Evolutionary conservation across 306 rosid genomes (phyloP), one percentile per base, ranked within the genome.

Genomic region (Casuarina equisetifolia): DNA sequence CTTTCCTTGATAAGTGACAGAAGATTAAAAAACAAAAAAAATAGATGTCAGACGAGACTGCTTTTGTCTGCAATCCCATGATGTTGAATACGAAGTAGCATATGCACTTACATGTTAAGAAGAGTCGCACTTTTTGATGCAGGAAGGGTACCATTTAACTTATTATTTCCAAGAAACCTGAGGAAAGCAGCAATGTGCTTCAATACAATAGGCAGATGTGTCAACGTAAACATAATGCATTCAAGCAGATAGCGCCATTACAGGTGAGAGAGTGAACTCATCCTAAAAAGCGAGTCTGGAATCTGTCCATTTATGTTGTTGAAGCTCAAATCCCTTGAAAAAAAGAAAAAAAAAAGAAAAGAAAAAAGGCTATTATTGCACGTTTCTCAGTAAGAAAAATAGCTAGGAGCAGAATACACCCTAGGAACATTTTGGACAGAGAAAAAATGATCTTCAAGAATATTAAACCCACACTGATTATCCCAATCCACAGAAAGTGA

Each of bases 151-250:
- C 98, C 97, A 38, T 4, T 87, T 46, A 94, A 80, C 72, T 73
- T 86, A 76, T 94, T 94, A 79, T 87, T 90, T 85, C 98, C 97
- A 70, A 94, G 98, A 80, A 94, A 88, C 83, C 98, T 91, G 32
- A 59, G 25, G 19, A 53, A 58, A 78, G 20, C 44, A 78, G 39
- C 59, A 80, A 72, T 12, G 72, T 36, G 62, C 48, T 74, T 75
- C 68, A 70, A 44, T 48, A 40, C 35, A 42, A 57, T 32, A 15
- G 76, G 55, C 70, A 38, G 13, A 49, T n/a, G 4, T 52, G 53
- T 71, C 11, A 51, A 75, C 46, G 72, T 20, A 9, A 63, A 67
- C 61, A 76, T 71, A 11, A 20, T n/a, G 68, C 63, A 73, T 53
- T 69, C 32, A 55, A 19, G 11, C 3, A 82, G 82, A 62, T 50